These are phyloP conservation scores for Fusarium sp. DNA, from an alignment of 2,329 filamentous ascomycete genomes.

Conservation along the genomic window DNA sequence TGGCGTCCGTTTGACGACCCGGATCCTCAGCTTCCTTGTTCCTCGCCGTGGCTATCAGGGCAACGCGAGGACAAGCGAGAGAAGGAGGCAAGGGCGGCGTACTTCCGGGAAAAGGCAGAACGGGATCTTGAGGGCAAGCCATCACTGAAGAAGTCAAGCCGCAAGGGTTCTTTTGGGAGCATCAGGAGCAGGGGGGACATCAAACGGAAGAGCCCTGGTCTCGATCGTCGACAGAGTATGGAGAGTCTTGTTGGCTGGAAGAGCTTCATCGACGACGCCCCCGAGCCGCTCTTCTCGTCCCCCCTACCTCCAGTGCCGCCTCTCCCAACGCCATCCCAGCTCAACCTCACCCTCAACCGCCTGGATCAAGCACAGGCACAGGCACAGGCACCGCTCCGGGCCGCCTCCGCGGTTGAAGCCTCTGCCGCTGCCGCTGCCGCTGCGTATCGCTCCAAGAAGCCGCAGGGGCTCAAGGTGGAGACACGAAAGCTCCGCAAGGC, in stretches of 20 bases:
- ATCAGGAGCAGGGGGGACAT: slow-evolving; percentile 19
- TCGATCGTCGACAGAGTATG: slow-evolving; percentile 31
- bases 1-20: slow-evolving; percentile 45
- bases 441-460: slow-evolving; percentile 41
- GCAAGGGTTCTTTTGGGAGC: slow-evolving; percentile 26
- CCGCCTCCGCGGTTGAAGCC: slow-evolving; percentile 1
- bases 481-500: slow-evolving; percentile 38
- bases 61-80: slow-evolving; percentile 30
- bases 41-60: slow-evolving; percentile 39
- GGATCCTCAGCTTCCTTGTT: slow-evolving; percentile 32
- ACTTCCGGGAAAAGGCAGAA: slow-evolving; percentile 40
- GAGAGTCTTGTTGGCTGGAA: slow-evolving; percentile 41
- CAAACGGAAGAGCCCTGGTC: neutral
- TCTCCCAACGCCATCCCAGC: slow-evolving; percentile 34
- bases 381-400: slow-evolving; percentile 7
- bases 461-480: slow-evolving; percentile 41
- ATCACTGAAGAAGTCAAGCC: slow-evolving; percentile 10
- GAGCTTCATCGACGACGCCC: slow-evolving; percentile 39
- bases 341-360: slow-evolving; percentile 25
- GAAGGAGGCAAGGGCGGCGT: slow-evolving; percentile 33
- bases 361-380: slow-evolving; percentile 12
- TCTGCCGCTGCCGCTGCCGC: slow-evolving; percentile 7
- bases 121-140: slow-evolving; percentile 12
- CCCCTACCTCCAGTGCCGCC: slow-evolving; percentile 44
- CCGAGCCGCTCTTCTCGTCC: slow-evolving; percentile 40